Percentiles rank a stretch among this genome's conserved stretches.
phyloP scores from a whole-genome alignment of 202 grass and related monocot species.

The Saccharum hybrid region DNA sequence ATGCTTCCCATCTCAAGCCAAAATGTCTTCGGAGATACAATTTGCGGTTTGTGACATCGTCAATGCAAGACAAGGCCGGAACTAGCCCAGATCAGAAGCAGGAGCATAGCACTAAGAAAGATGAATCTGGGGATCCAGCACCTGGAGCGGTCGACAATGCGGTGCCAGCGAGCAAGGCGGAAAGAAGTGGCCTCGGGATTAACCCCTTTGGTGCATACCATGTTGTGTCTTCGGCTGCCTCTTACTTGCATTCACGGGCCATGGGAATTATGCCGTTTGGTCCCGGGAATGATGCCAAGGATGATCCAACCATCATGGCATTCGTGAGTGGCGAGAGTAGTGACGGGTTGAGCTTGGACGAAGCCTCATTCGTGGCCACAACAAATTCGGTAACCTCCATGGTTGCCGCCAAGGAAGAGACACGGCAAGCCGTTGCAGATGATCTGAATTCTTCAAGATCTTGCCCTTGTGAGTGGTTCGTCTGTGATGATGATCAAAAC shows the following conservation, averaged over 20 bases:
- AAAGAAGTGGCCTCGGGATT: constrained; percentile 39
- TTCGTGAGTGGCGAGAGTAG: constrained; percentile 35
- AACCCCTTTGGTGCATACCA: constrained; percentile 66
- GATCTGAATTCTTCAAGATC: constrained; percentile 81
- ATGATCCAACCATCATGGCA: constrained; percentile 39
- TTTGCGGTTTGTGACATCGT: constrained; percentile 73
- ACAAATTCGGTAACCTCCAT: constrained; percentile 93
- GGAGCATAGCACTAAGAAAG: constrained; percentile 26
- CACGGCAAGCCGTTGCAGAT: constrained; percentile 75
- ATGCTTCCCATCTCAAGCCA: constrained; percentile 60
- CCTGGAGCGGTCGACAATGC: constrained; percentile 19
- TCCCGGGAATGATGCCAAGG: constrained; percentile 42
- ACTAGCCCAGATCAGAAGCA: constrained; percentile 43
- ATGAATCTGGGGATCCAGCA: constrained; percentile 35
- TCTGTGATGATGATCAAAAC: constrained; percentile 75
- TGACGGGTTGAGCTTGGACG: constrained; percentile 51
- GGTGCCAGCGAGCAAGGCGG: constrained; percentile 20
- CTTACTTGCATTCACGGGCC: constrained; percentile 66
- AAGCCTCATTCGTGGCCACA: constrained; percentile 77
- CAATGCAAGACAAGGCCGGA: constrained; percentile 62
- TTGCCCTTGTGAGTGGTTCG: constrained; percentile 80
- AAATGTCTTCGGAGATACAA: constrained; percentile 62
- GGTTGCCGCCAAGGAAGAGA: constrained; percentile 87
- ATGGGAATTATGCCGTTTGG: constrained; percentile 63
- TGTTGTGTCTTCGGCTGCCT: constrained; percentile 69